These are phyloP conservation scores for Solanum appendiculatum DNA, from an alignment of 257 asterid species.

Conservation along the genomic window DNA sequence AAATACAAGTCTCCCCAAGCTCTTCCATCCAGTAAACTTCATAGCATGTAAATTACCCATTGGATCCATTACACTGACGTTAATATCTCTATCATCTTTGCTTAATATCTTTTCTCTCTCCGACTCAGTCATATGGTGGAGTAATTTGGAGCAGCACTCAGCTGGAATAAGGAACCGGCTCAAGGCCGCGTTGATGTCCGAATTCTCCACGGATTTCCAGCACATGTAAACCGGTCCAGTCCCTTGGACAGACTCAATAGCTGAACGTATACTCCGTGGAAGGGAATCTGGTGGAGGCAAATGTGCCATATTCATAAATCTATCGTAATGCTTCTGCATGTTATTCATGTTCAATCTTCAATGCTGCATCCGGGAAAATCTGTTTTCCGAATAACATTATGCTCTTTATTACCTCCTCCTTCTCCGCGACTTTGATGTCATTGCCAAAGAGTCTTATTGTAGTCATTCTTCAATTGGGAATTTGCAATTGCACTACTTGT, in stretches of 20 bases:
- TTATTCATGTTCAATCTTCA: not conserved
- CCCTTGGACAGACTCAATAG: not conserved
- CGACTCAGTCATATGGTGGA: not conserved
- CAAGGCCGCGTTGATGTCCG: not conserved
- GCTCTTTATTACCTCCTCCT: not conserved
- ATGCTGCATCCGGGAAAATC: not conserved
- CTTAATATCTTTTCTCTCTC: not conserved
- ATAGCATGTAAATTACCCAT: not conserved
- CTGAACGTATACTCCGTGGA: not conserved
- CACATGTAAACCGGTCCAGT: not conserved
- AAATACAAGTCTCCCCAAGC: not conserved
- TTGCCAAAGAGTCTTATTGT: not conserved
- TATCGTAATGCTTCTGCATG: not conserved
- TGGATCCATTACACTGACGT: not conserved
- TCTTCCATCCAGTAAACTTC: not conserved
- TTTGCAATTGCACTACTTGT: too few relatives aligned
- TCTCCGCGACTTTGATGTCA: not conserved
- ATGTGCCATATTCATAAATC: not conserved
- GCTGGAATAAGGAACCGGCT: not conserved
- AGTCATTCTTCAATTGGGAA: not conserved
- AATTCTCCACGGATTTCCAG: not conserved
- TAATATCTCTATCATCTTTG: not conserved
- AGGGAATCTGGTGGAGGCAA: not conserved
- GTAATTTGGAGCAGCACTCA: not conserved
- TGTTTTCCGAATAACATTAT: not conserved